Percentiles rank a stretch among this genome's conserved stretches.
These are phyloP conservation scores for Cryptomeria japonica DNA, from an alignment of 75 land plant species.

Conservation along the genomic window DNA sequence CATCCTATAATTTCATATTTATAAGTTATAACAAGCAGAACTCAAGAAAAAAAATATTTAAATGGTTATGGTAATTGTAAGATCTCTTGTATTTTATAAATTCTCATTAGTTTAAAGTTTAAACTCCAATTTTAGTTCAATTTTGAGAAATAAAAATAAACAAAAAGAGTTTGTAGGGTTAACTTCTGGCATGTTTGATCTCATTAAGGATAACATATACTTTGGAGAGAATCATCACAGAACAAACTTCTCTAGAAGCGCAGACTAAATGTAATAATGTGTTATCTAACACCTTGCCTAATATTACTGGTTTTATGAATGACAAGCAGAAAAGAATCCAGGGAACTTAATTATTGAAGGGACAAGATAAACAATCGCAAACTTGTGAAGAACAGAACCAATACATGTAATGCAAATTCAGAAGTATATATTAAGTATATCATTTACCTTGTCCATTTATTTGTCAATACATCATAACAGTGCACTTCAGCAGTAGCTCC, in stretches of 20 bases:
- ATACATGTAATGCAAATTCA: background rate
- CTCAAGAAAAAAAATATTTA: background rate
- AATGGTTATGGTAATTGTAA: background rate
- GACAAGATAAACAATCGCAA: background rate
- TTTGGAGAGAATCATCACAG: background rate
- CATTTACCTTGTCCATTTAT: constrained; percentile 88
- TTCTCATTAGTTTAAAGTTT: background rate
- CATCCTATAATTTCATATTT: background rate
- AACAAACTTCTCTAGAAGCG: background rate
- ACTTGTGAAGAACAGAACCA: background rate
- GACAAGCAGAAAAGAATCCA: background rate
- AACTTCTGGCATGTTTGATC: background rate
- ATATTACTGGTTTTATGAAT: background rate
- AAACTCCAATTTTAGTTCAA: background rate
- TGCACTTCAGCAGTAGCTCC: constrained; percentile 99
- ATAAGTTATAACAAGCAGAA: background rate
- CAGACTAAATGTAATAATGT: background rate
- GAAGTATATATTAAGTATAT: background rate
- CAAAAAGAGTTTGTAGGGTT: background rate
- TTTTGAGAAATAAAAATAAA: background rate
- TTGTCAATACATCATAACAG: constrained; percentile 83
- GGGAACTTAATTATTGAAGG: background rate
- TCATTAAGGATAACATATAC: background rate
- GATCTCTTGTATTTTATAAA: background rate
- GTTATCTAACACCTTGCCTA: background rate